Base-by-base conservation (phyloP, 129 eudicot species). In the Apium graveolens region DNA sequence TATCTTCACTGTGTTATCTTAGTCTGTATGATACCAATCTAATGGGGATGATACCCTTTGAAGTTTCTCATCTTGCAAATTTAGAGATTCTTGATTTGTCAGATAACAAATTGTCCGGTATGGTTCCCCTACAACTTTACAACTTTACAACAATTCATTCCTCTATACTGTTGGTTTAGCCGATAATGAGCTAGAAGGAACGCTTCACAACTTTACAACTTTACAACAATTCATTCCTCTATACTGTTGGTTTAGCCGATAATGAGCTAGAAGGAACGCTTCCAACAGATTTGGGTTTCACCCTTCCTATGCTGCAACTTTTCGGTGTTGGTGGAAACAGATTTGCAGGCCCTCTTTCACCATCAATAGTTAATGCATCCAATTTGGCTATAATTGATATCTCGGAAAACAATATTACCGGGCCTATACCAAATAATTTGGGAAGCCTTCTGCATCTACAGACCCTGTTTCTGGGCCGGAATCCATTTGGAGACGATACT, bases 361-460 rank as follows among this genome's bases (percentile, higher is more conserved):
- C 68, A 11, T 78, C 81, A 29, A 11, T 78, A 18, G 65, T 66
- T 53, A 78, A 78, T 78, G 81, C 76, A 20, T 78, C 81, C 2
- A 21, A 44, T 20, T 76, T 78, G 0, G 76, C 32, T 12, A 20
- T 31, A 0, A 14, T 78, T 3, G 49, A 32, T 1, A 45, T 78
- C 11, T 10, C 3, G 3, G 0, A 18, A 6, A 78, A 78, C 49
- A 24, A 49, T 13, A 18, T 78, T n/a, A 43, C 65, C 0, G 81
- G 81, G 20, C 74, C 66, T 11, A 44, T 78, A 17, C 76, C 81
- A 7, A 6, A 32, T 24, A 78, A 69, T 69, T 68, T 78, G 41
- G 81, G 81, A 11, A 32, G 34, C 7, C 76, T 78, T 68, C 34
- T 9, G 7, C 7, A 78, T 7, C 43, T 78, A 16, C 45, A 68